Evolutionary conservation across 495 filamentous ascomycete species (phyloP), one percentile per base, ranked within the genome.

Genomic region (Neurospora sp.): DNA sequence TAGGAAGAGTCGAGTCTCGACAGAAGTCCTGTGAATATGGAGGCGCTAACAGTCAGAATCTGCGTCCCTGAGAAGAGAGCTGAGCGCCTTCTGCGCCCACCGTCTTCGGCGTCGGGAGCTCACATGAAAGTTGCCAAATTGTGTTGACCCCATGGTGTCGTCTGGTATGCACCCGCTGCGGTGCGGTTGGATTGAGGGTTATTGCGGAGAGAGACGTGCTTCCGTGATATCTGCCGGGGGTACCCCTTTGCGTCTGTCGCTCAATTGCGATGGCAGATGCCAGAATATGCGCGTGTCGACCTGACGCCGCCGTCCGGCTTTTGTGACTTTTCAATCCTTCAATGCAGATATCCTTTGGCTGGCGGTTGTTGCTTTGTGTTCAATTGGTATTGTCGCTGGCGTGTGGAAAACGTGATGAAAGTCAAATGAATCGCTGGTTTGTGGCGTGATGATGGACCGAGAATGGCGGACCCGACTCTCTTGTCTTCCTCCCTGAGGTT

Each of bases 41-140:
- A 65, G 27, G 70, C 45, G 39, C 53, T 35, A 65, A 65, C 12
- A 65, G 53, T 72, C 69, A 41, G 45, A 38, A 39, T 41, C 22
- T 39, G 38, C 27, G 20, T 27, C 20, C 8, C 35, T 65, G 53
- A 70, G 27, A 27, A 39, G 12, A 10, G 59, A 16, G n/a, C n/a
- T 38, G n/a, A 35, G 10, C 39, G 59, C n/a, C 22, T 20, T 16
- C 31, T 39, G 12, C 68, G 20, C 47, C 37, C 18, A 65, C 47
- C 12, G 53, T 65, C 53, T 65, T 35, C 27, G 6, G 53, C 53
- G 53, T 65, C 27, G 53, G 74, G 38, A 47, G 87, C 92, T 86
- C 86, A 97, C 93, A 81, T 92, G 84, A 83, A 97, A 97, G 77
- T 95, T 94, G 71, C 94, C 94, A 83, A 96, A 97, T 77, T 93